These are phyloP conservation scores for Leishmania braziliensis DNA, from an alignment of 208 protist species.

Conservation along the genomic window DNA sequence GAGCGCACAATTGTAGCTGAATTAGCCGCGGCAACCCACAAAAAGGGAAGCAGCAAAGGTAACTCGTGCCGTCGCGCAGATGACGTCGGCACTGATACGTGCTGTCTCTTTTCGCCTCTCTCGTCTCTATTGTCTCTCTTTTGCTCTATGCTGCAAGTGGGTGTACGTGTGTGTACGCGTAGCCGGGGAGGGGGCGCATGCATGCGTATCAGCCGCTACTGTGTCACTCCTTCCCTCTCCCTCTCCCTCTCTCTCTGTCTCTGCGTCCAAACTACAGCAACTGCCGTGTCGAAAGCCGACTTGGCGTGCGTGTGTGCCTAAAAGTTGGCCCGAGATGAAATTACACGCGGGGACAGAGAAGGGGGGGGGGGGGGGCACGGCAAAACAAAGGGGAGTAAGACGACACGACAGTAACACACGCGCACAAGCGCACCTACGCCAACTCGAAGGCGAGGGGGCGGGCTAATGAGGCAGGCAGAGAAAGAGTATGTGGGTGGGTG, in stretches of 20 bases:
- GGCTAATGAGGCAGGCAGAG: neutral
- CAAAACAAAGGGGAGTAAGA: neutral
- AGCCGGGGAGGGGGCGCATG: neutral
- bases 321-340: neutral
- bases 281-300: neutral
- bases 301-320: neutral
- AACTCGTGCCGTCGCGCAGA: neutral
- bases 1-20: neutral
- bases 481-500: neutral
- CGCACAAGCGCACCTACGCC: neutral
- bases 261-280: neutral
- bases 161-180: constrained; percentile 1
- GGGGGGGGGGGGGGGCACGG: neutral
- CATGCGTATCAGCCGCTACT: neutral
- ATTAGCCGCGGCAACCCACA: neutral
- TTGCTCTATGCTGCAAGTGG: neutral
- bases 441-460: neutral
- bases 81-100: neutral
- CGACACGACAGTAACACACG: neutral
- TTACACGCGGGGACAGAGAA: neutral
- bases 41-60: neutral
- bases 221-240: neutral
- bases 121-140: neutral
- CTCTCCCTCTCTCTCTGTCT: neutral
- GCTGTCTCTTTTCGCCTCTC: neutral